Evolutionary conservation across 306 rosid species (phyloP).

Genomic region (Hippophae tibetana): DNA sequence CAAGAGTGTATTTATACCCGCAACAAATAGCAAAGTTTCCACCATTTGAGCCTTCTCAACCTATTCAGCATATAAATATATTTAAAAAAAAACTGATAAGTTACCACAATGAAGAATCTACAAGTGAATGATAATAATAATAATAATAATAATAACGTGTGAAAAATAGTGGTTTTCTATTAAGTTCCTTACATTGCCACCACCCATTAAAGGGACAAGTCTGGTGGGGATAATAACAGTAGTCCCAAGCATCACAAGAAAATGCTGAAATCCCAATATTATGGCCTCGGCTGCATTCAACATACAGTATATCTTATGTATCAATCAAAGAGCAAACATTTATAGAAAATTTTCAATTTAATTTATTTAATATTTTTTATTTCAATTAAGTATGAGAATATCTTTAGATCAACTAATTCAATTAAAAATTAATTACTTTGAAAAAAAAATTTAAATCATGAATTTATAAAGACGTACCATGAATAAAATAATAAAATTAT

Average conservation of each 20-base stretch:
- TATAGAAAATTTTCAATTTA: too few relatives aligned
- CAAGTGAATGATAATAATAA: too few relatives aligned
- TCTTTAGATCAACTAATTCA: too few relatives aligned
- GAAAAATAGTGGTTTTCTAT: background rate
- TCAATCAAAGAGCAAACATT: too few relatives aligned
- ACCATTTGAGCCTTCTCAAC: conserved; percentile 81
- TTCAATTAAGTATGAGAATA: too few relatives aligned
- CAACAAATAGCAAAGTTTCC: conserved; percentile 62
- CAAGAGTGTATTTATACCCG: conserved; percentile 66
- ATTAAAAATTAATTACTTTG: too few relatives aligned
- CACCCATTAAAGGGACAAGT: conserved; percentile 76
- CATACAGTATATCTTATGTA: too few relatives aligned
- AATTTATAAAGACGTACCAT: too few relatives aligned
- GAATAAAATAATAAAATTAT: too few relatives aligned
- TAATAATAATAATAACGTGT: too few relatives aligned
- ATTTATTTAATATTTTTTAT: too few relatives aligned
- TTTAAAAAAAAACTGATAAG: conserved; percentile 4
- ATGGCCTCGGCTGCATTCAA: conserved; percentile 56
- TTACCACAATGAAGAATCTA: background rate
- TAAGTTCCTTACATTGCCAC: conserved; percentile 59
- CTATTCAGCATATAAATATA: conserved; percentile 19
- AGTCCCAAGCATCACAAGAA: conserved; percentile 65
- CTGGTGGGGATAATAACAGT: conserved; percentile 50
- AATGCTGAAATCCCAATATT: conserved; percentile 74
- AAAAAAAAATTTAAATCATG: too few relatives aligned